Percentiles rank a stretch among this genome's conserved stretches.
Evolutionary conservation across 352 stramenopile species (phyloP).

Genomic region (Proteromonas lacertae): DNA sequence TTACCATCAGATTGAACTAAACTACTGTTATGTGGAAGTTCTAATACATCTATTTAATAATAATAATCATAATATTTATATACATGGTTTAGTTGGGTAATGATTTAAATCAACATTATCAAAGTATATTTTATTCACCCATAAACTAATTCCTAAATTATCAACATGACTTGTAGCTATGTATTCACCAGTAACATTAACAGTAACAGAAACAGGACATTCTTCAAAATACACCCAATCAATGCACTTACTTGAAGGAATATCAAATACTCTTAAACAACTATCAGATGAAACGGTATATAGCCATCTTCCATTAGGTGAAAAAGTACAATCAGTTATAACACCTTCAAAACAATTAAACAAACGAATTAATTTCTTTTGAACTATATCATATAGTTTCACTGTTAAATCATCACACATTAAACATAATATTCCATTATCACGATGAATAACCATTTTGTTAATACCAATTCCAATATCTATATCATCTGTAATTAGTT

Average conservation of each 20-base stretch:
- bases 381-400: too few species aligned
- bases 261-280: constrained; percentile 47
- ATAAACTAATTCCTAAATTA: constrained; percentile 41
- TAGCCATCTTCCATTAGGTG: constrained; percentile 40
- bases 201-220: constrained; percentile 34
- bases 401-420: too few species aligned
- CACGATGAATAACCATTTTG: too few species aligned
- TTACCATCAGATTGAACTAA: background rate
- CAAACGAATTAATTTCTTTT: too few species aligned
- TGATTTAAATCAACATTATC: background rate
- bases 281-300: too few species aligned
- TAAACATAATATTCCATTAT: too few species aligned
- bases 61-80: background rate
- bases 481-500: too few species aligned
- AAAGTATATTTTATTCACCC: background rate
- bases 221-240: constrained; percentile 56
- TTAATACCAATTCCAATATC: too few species aligned
- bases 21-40: background rate
- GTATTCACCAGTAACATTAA: constrained; percentile 52
- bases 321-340: constrained; percentile 48
- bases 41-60: too few species aligned
- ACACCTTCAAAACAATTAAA: constrained; percentile 29
- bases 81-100: background rate
- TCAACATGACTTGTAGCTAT: constrained; percentile 36
- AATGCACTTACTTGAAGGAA: constrained; percentile 46